Conservation (phyloP, 2,329 filamentous ascomycete genomes). For the Claviceps maximensis region DNA sequence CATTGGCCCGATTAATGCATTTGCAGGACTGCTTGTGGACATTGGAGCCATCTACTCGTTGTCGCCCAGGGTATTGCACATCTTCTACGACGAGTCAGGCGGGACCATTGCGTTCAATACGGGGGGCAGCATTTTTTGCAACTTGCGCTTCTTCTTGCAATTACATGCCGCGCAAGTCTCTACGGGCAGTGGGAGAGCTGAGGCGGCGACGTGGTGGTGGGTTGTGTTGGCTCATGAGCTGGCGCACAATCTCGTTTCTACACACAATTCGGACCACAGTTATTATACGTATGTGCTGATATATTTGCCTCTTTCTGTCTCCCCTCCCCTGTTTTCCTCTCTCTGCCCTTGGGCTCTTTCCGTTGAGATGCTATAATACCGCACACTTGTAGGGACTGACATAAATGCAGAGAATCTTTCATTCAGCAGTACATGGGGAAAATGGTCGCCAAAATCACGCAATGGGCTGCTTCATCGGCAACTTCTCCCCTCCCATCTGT, state of each 20-base stretch:
- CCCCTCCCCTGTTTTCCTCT: not conserved
- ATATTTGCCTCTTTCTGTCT: not conserved
- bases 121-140: conserved; percentile 82
- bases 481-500: conserved; percentile 4
- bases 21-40: conserved; percentile 56
- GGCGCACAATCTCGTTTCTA: conserved; percentile 77
- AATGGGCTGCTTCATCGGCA: conserved; percentile 13
- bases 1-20: conserved; percentile 49
- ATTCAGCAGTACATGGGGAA: conserved; percentile 63
- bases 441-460: conserved; percentile 44
- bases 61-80: conserved; percentile 55
- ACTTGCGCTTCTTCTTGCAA: conserved; percentile 74
- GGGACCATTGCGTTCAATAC: conserved; percentile 88
- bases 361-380: not conserved
- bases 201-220: conserved; percentile 81
- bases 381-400: conserved; percentile 1
- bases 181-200: conserved; percentile 35
- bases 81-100: conserved; percentile 72
- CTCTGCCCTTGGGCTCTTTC: not conserved
- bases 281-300: conserved; percentile 55
- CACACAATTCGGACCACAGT: conserved; percentile 67
- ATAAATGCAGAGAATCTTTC: conserved; percentile 51
- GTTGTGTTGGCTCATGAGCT: conserved; percentile 92
- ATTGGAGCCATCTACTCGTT: conserved; percentile 62
- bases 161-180: conserved; percentile 48